Base-by-base conservation (phyloP, 164 flowering plant species). In the Kingdonia uniflora region DNA sequence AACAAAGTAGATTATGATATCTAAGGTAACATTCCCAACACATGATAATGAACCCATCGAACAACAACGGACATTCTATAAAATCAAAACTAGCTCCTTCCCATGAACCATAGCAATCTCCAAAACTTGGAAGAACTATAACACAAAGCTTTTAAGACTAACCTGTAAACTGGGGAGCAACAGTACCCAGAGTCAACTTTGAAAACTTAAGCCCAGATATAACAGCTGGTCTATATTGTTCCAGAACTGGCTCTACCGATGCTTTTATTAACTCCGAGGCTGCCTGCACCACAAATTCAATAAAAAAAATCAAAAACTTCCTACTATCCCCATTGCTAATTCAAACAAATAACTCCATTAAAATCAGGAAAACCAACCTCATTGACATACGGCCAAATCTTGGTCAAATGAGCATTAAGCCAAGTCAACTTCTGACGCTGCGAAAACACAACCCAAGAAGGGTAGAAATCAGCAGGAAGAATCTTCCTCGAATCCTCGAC, bases 161-260 rank as follows among this genome's bases (percentile, higher is more conserved):
- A 92, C 99, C 99, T 71, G 97, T 94, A 59, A 94, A 94, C 41
- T 94, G 97, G 5, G 99, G 99, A 6, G 99, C 95, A 42, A 94
- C 92, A n/a, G 95, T 87, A 14, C 99, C 99, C 65, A 94, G 99
- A 19, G 99, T 89, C 21, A 94, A 70, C 82, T 80, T 87, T 5
- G 96, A 86, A 60, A 94, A 94, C 33, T 71, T 86, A 15, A 94
- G 73, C 37, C 97, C 78, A 3, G 95, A 62, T 58, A 94, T 51
- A 46, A 94, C 56, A 6, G 54, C 19, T 3, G 99, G 97, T 54
- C 82, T 79, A 58, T 94, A 89, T 60, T 84, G 95, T 56, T 94
- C 99, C 19, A 94, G 77, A 42, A 85, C 51, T 1, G 99, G 99
- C 69, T 94, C 99, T 7, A 87, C 92, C 13, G 77, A 69, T 45